phyloP scores from a whole-genome alignment of 345 rosid genomes.

The Arabis hirsuta region DNA sequence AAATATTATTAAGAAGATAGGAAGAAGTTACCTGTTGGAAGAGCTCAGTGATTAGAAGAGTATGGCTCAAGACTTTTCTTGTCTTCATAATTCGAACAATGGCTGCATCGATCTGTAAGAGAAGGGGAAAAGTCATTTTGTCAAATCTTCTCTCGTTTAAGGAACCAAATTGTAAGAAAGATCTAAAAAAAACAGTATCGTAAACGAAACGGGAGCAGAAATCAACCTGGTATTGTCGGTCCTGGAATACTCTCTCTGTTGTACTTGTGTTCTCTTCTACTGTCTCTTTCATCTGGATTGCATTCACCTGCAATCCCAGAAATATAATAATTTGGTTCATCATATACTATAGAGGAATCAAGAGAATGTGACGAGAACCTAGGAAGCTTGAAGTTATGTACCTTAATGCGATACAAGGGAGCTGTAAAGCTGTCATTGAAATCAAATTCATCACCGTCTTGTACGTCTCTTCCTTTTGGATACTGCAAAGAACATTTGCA shows the following conservation, averaged over 20 bases:
- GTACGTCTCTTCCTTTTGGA: constrained; percentile 95
- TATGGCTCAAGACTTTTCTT: constrained; percentile 94
- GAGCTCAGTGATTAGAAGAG: constrained; percentile 97
- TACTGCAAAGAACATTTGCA: constrained; percentile 49
- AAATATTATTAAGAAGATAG: neutral
- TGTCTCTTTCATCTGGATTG: constrained; percentile 99
- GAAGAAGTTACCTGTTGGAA: constrained; percentile 84
- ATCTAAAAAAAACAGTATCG: neutral
- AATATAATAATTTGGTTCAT: neutral
- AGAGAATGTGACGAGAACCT: neutral
- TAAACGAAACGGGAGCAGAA: constrained; percentile 1
- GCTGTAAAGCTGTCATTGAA: constrained; percentile 85
- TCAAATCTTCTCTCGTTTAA: constrained; percentile 13
- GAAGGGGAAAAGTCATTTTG: neutral
- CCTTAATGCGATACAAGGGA: constrained; percentile 91
- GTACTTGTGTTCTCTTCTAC: constrained; percentile 98
- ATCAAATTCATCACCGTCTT: constrained; percentile 81
- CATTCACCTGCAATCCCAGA: constrained; percentile 78
- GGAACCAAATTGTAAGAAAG: neutral
- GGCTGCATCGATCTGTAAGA: constrained; percentile 91
- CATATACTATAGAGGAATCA: neutral
- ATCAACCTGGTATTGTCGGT: constrained; percentile 95
- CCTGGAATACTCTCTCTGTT: constrained; percentile 97
- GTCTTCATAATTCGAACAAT: constrained; percentile 99
- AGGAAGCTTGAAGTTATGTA: constrained; percentile 24